phyloP scores from a whole-genome alignment of 768 basidiomycete genomes.

The Mycena pura region DNA sequence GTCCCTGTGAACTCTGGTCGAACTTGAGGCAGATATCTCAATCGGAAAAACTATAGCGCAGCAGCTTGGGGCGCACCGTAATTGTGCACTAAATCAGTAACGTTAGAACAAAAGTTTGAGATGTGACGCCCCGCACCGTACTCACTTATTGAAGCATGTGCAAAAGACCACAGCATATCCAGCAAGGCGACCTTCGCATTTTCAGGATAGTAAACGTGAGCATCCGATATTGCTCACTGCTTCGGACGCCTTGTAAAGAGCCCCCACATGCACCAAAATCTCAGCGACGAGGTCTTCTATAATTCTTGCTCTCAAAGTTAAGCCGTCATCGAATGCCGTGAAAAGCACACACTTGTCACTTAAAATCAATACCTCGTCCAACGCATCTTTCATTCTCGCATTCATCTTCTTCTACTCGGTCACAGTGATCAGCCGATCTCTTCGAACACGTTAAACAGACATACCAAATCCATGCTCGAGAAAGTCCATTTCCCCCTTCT shows the following conservation, averaged over 20 bases:
- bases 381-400: conserved; percentile 85
- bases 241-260: conserved; percentile 90
- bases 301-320: conserved; percentile 55
- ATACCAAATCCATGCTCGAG: conserved; percentile 82
- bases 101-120: background rate
- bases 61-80: conserved; percentile 42
- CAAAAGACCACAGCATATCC: conserved; percentile 91
- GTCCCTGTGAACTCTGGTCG: conserved; percentile 93
- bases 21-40: conserved; percentile 47
- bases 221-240: conserved; percentile 56
- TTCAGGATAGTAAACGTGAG: background rate
- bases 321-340: background rate
- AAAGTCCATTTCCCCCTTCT: conserved; percentile 79
- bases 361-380: conserved; percentile 88
- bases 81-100: conserved; percentile 46
- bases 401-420: conserved; percentile 80
- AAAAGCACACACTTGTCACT: conserved; percentile 69
- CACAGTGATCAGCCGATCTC: background rate
- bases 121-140: conserved; percentile 4
- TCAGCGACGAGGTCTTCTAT: conserved; percentile 78
- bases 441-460: conserved; percentile 26
- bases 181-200: conserved; percentile 74
- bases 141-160: conserved; percentile 82
- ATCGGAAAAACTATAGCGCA: no score
- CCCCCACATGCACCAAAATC: conserved; percentile 75